Percentiles rank a stretch among this genome's conserved stretches.
Conservation (phyloP, 176 grass and related monocot species). For the Bolboschoenus planiculmis region DNA sequence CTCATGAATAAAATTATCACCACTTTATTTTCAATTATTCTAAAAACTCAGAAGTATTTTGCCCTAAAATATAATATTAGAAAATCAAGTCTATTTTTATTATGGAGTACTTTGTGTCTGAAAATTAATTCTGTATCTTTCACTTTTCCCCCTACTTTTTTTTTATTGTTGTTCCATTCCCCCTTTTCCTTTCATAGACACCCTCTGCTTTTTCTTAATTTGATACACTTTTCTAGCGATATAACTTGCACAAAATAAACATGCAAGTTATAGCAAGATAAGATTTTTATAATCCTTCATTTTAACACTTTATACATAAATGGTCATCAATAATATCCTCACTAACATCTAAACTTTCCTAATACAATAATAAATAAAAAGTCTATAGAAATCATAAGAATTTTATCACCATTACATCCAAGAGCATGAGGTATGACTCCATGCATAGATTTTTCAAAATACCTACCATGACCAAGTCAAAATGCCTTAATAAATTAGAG, state of each 20-base stretch:
- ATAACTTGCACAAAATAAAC: slow-evolving; percentile 13
- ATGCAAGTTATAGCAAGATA: background rate
- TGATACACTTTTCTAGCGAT: background rate
- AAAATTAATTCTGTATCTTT: background rate
- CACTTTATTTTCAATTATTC: background rate
- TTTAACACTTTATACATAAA: background rate
- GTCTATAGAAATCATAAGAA: background rate
- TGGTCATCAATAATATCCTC: background rate
- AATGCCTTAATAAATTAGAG: background rate
- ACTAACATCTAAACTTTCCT: background rate
- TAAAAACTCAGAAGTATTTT: background rate
- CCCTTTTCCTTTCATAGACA: background rate
- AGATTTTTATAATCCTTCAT: background rate
- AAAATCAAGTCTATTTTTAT: background rate
- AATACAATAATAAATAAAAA: background rate
- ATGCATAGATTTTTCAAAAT: slow-evolving; percentile 8
- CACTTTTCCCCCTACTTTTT: background rate
- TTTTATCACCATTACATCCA: background rate
- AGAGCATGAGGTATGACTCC: background rate
- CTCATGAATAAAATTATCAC: background rate
- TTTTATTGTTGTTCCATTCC: background rate
- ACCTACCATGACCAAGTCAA: slow-evolving; percentile 1
- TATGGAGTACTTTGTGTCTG: background rate
- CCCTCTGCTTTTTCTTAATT: background rate
- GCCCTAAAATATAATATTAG: background rate